Evolutionary conservation across 225 moss, liverwort and hornwort species (phyloP).

Genomic region (Straminergon stramineum): DNA sequence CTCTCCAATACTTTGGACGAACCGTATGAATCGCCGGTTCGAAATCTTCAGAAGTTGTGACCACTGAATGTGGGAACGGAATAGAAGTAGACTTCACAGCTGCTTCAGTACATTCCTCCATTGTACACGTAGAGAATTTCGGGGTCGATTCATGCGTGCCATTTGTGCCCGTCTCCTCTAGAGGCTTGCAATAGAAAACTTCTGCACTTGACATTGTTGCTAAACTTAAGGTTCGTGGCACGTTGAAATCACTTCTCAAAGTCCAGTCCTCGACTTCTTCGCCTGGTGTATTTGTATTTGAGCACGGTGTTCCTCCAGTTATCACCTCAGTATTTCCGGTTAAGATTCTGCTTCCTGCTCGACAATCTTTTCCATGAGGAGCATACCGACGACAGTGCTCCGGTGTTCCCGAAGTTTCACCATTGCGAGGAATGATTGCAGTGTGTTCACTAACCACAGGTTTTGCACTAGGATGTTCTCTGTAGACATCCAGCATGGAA

Average conservation of each 20-base stretch:
- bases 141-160: not conserved
- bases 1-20: slow-evolving; percentile 15
- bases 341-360: not conserved
- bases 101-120: not conserved
- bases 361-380: not conserved
- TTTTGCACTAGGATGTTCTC: not conserved
- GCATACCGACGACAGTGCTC: not conserved
- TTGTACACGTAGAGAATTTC: not conserved
- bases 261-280: not conserved
- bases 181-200: not conserved
- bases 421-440: not conserved
- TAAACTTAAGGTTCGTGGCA: not conserved
- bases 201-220: not conserved
- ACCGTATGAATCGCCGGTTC: not conserved
- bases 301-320: not conserved
- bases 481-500: not conserved
- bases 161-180: not conserved
- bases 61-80: not conserved
- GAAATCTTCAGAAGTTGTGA: not conserved
- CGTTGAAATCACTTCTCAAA: not conserved
- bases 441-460: not conserved
- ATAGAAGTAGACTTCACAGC: not conserved
- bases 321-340: not conserved
- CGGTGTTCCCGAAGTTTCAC: not conserved
- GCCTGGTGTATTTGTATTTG: not conserved